Evolutionary conservation across 257 asterid species (phyloP).

Genomic region (Solanum chiquidenum): DNA sequence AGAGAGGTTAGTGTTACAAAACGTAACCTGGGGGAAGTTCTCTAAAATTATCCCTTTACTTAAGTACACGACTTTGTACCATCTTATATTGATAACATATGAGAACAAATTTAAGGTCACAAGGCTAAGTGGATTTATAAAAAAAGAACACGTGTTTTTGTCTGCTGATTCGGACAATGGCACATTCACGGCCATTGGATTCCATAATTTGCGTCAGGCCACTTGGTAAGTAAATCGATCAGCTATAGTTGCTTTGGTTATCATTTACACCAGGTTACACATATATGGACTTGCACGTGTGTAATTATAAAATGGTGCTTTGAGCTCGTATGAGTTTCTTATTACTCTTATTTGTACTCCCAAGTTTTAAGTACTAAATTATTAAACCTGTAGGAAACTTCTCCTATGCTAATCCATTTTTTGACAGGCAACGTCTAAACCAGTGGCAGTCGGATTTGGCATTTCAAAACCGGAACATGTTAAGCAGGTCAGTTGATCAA

Average conservation of each 20-base stretch:
- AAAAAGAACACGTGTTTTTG: not conserved
- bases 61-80: not conserved
- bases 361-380: not conserved
- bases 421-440: constrained; percentile 60
- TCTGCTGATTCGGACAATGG: not conserved
- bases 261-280: not conserved
- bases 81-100: not conserved
- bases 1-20: not conserved
- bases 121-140: not conserved
- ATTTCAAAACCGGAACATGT: constrained; percentile 84
- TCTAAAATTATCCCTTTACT: not conserved
- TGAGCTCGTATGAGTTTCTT: not conserved
- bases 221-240: not conserved
- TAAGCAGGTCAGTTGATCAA: constrained; percentile 37
- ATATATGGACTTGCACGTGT: not conserved
- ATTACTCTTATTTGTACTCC: not conserved
- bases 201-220: not conserved
- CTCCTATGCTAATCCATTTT: not conserved
- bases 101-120: not conserved
- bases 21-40: not conserved
- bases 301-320: not conserved
- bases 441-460: constrained; percentile 91
- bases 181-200: not conserved
- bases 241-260: not conserved
- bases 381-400: not conserved